Conservation (phyloP, 805 yeast genomes). For the Grigorovia humatica region DNA sequence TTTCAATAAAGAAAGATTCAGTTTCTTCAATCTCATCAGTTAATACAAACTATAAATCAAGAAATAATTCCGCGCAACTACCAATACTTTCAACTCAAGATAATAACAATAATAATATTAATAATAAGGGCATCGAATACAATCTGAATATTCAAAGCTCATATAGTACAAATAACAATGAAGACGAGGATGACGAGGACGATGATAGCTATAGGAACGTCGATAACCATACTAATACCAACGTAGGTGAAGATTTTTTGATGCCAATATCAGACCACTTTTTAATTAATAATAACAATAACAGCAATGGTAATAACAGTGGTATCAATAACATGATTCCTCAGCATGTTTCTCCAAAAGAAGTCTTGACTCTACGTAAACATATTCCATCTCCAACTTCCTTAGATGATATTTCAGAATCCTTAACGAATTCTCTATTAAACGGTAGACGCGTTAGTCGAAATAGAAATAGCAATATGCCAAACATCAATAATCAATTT, state of each 20-base stretch:
- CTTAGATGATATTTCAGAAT: slow-evolving; percentile 50
- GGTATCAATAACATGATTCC: not conserved
- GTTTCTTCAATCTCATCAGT: not conserved
- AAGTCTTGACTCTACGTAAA: slow-evolving; percentile 3
- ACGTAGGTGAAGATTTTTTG: not conserved
- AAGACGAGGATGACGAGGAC: not conserved
- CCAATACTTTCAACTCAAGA: not conserved
- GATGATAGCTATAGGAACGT: not conserved
- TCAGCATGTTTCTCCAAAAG: not conserved
- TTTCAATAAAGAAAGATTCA: not conserved
- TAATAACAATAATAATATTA: not conserved
- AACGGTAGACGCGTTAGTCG: not conserved
- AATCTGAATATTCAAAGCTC: not conserved
- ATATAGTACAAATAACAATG: not conserved
- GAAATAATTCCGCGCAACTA: not conserved
- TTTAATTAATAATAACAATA: slow-evolving; percentile 3
- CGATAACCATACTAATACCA: not conserved
- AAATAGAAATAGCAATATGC: not conserved
- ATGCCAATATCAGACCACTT: not conserved
- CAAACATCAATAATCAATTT: not conserved
- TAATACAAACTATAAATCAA: not conserved
- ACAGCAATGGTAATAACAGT: not conserved
- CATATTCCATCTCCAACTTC: slow-evolving; percentile 51
- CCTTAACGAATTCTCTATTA: slow-evolving; percentile 16
- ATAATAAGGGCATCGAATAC: not conserved